Percentiles rank a stretch among this genome's conserved stretches.
These are phyloP conservation scores for Hymenotorrendiella dingleyae DNA, from an alignment of 2,329 filamentous ascomycete species.

Conservation along the genomic window DNA sequence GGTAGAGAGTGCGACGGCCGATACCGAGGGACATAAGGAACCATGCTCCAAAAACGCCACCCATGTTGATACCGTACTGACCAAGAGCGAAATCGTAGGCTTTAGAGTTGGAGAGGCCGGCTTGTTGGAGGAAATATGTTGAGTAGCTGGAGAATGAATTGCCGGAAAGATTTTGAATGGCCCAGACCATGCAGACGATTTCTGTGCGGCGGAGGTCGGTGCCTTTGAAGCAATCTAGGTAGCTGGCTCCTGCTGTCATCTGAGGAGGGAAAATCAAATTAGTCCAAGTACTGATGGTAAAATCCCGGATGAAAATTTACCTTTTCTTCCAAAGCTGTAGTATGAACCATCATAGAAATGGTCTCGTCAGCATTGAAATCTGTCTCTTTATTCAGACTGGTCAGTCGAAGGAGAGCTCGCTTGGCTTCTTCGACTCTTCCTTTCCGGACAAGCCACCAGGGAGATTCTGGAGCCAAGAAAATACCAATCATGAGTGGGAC, in stretches of 20 bases:
- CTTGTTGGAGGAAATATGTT: constrained; percentile 55
- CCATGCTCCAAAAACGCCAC: constrained; percentile 50
- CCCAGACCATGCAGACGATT: constrained; percentile 55
- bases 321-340: constrained; percentile 49
- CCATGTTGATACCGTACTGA: constrained; percentile 42
- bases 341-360: constrained; percentile 51
- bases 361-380: constrained; percentile 41
- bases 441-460: constrained; percentile 45
- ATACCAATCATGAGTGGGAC: constrained; percentile 42
- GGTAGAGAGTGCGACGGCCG: constrained; percentile 48
- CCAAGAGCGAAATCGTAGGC: constrained; percentile 52
- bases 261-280: not conserved
- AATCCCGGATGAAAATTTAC: constrained; percentile 1
- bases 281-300: not conserved
- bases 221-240: constrained; percentile 45
- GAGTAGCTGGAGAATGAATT: constrained; percentile 60
- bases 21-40: constrained; percentile 36
- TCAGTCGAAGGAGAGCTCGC: constrained; percentile 28
- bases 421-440: constrained; percentile 42
- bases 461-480: constrained; percentile 43
- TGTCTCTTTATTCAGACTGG: constrained; percentile 35
- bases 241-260: constrained; percentile 38
- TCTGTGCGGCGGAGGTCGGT: constrained; percentile 47
- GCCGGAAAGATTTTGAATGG: constrained; percentile 58
- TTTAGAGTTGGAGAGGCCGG: constrained; percentile 42